Base-by-base conservation (phyloP, 768 basidiomycete species). In the Macrolepiota dolichaula region DNA sequence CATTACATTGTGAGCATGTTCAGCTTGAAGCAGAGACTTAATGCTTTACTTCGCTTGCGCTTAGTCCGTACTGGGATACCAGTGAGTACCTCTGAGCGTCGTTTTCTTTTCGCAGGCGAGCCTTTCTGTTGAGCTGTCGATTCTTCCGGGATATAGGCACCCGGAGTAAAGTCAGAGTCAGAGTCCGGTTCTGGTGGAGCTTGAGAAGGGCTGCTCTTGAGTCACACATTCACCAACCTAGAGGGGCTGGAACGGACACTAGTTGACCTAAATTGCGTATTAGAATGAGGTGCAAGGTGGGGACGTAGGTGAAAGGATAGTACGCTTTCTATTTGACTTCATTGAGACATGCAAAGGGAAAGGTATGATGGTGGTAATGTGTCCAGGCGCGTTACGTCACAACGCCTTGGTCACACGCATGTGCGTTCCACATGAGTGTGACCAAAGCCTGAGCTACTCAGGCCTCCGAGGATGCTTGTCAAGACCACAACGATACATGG, bases 161-260 rank as follows among this genome's bases (percentile, higher is more conserved):
- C 79, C 2, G 80, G 73, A 27, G 73, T 75, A 64, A 84, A 84
- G 51, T 83, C 81, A 35, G 80, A 74, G 65, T 84, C 82, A 0
- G 81, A 79, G 65, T 83, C 81, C 1, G 68, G 63, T 55, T 80
- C 81, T 78, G 63, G n/a, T 17, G 37, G 22, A 37, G 51, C 5
- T 32, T 55, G 22, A 4, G 37, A 24, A n/a, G 40, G 36, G 29
- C 11, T 35, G 25, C 19, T 32, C 35, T 36, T 15, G 40, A 47
- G 40, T 19, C 17, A 29, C n/a, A 10, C 22, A 3, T 27, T 11
- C 27, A 69, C 68, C 35, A 38, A 79, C 79, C 76, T 44, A 77
- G 46, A 6, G 76, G 76, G 5, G 72, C 72, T 24, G 77, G 68
- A 17, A 75, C 73, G 10, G 76, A 76, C 11, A 63, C 54, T 3